Evolutionary conservation across 495 filamentous ascomycete genomes (phyloP), one percentile per base, ranked within the genome.

Genomic region (Patellaria atrata): DNA sequence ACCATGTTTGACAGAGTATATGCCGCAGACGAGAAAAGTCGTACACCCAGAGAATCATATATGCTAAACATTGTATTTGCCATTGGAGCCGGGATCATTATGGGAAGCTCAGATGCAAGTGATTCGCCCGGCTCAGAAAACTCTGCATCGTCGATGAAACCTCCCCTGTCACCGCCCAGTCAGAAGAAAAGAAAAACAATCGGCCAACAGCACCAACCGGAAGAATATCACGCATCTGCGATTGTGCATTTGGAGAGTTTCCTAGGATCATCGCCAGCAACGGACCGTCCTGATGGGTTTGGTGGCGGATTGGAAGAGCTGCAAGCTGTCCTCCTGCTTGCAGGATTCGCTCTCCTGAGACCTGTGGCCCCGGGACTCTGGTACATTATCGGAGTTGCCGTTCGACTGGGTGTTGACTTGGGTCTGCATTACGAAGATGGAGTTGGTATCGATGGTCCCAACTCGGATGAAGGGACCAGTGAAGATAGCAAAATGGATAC

Each of bases 31-130:
- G 71, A 71, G 33, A 71, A 73, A 37, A 70, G 70, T 36, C 70
- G 82, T 19, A 81, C 78, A 13, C 73, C 86, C 5, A 71, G 82
- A 32, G 85, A 92, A 55, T 70, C 85, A 10, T 96, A 94, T 52
- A 72, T 85, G 55, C 67, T 94, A 30, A 93, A 94, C 55, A 94
- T 96, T 54, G 87, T 94, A n/a, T 96, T 87, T 60, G 87, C 87
- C 4, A 94, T 94, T 41, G 87, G 87, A 6, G 79, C 82, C 9
- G 87, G 85, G 0, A 92, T 94, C 44, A 91, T 93, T 41, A 71
- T 93, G 44, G 79, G 77, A 8, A 39, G 40, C 32, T 77, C 72
- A 56, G 57, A 59, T 17, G 48, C 51, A 22, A 56, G 55, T 4
- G 45, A 48, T 17, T 44, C 33, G 51, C 61, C 6, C 57, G 28